phyloP scores from a whole-genome alignment of 768 basidiomycete genomes.

The Neoboletus brunneissimus region DNA sequence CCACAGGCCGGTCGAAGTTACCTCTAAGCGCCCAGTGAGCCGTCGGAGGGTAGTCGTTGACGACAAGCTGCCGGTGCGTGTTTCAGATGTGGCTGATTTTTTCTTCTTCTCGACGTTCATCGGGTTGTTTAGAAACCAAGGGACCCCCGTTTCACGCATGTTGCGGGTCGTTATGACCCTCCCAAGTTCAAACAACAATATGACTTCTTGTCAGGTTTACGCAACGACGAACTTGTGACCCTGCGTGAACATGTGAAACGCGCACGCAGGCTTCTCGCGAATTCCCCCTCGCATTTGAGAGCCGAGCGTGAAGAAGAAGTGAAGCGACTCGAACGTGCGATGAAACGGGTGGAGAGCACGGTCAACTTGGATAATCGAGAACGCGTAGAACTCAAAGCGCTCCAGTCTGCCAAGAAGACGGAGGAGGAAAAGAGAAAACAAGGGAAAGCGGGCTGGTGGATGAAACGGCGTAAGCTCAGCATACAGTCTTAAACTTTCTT shows the following conservation, averaged over 20 bases:
- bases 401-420: constrained; percentile 44
- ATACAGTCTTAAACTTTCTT: background rate
- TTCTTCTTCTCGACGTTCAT: background rate
- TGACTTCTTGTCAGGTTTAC: constrained; percentile 67
- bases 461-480: constrained; percentile 69
- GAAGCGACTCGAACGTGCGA: constrained; percentile 61
- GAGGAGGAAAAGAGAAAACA: constrained; percentile 59
- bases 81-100: background rate
- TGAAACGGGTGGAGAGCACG: constrained; percentile 73
- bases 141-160: constrained; percentile 82
- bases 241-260: constrained; percentile 65
- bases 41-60: constrained; percentile 70
- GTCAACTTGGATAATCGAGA: constrained; percentile 73
- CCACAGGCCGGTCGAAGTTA: constrained; percentile 71
- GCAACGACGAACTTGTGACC: constrained; percentile 58
- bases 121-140: constrained; percentile 55
- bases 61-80: constrained; percentile 56
- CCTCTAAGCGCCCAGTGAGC: constrained; percentile 82
- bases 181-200: constrained; percentile 70
- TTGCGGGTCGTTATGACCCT: constrained; percentile 65
- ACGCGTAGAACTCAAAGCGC: constrained; percentile 65
- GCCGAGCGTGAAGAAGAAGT: constrained; percentile 68
- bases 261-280: constrained; percentile 60
- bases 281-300: constrained; percentile 59
- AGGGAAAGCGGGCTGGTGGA: constrained; percentile 82